Base-by-base conservation (phyloP, 2,329 filamentous ascomycete species). In the Colletotrichum cuscutae region DNA sequence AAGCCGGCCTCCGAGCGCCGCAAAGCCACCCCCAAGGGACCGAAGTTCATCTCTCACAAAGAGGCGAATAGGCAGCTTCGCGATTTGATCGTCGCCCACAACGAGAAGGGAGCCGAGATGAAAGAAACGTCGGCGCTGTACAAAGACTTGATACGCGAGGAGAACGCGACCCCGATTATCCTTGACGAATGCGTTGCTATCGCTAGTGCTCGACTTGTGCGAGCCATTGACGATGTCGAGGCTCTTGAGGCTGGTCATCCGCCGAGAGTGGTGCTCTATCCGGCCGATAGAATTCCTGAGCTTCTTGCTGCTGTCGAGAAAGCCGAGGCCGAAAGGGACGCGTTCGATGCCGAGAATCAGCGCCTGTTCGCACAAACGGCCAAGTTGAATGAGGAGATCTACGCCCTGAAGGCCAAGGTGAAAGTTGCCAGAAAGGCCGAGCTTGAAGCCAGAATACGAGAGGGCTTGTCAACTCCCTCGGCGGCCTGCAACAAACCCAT, bases 151-250 rank as follows among this genome's bases (percentile, higher is more conserved):
- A 65, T 37, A 12, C 19, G 63, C 22, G 60, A 67, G 2, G 56
- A 67, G 5, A 67, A 56, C 6, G 32, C 63, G 2, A 71, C 46
- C 24, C n/a, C 24, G 4, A 32, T n/a, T 1, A 54, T 71, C 2
- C 68, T 71, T 22, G 56, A 71, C 3, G 63, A 32, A n/a, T 9
- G 30, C 26, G 32, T 71, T 15, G 46, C 26, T 15, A 26, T 56
- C 11, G 32, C 54, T 2, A 53, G 7, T 15, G 13, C 13, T 4
- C 56, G 68, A 6, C n/a, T 67, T n/a, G 42, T 28, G 46, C 56
- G 22, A 6, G 68, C 68, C 13, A 11, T 71, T 2, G 32, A 57
- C 19, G 61, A 58, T 9, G 30, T n/a, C 4, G 46, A 66, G 13
- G 42, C 4, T 8, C 15, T 22, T 19, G 30, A 49, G 24, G 13